Evolutionary conservation across 331 rosid species (phyloP).

Genomic region (Spiraea crenata): DNA sequence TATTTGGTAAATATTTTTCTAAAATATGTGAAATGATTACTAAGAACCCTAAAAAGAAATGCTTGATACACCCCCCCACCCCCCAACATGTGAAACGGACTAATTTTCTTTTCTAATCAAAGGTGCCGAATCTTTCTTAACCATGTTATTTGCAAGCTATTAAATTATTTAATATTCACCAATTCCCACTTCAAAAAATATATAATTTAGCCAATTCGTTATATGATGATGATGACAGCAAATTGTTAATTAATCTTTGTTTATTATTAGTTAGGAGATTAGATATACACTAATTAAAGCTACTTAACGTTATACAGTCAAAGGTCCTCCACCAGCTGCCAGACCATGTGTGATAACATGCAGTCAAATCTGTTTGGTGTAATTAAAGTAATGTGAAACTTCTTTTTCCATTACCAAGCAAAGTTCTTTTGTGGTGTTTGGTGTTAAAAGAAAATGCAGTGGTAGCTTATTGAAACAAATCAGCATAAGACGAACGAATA

Average conservation of each 20-base stretch:
- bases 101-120: slow-evolving; percentile 7
- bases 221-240: neutral
- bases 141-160: neutral
- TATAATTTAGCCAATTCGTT: too few relatives aligned
- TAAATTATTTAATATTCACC: neutral
- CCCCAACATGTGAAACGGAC: slow-evolving; percentile 19
- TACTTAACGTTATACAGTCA: neutral
- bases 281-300: neutral
- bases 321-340: neutral
- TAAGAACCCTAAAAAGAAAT: neutral
- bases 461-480: neutral
- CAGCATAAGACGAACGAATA: neutral
- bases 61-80: slow-evolving; percentile 3
- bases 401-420: neutral
- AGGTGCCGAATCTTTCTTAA: slow-evolving; percentile 16
- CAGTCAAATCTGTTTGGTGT: neutral
- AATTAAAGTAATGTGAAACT: neutral
- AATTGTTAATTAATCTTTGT: neutral
- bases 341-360: neutral
- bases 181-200: neutral
- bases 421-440: neutral
- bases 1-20: neutral
- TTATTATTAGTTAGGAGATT: neutral
- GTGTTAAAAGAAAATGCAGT: neutral
- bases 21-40: slow-evolving; percentile 26